Evolutionary conservation across 169 alveolate genomes (phyloP).

Genomic region (Theileria annulata): DNA sequence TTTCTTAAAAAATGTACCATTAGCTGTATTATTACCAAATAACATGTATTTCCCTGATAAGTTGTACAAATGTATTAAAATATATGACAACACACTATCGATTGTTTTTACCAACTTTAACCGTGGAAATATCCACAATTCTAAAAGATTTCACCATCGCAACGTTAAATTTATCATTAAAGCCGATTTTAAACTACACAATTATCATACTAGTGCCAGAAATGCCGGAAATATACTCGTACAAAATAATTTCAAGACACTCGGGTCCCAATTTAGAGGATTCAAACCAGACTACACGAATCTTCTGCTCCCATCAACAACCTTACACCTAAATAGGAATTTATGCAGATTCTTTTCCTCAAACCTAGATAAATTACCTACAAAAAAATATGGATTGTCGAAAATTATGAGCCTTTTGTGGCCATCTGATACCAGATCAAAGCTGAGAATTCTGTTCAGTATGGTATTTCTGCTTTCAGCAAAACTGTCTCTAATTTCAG

Average conservation of each 20-base stretch:
- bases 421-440: slow-evolving; percentile 55
- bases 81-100: neutral
- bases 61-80: neutral
- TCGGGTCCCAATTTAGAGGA: neutral
- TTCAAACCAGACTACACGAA: neutral
- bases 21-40: neutral
- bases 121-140: neutral
- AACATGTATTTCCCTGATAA: neutral
- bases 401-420: slow-evolving; percentile 42
- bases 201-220: neutral
- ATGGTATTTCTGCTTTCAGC: slow-evolving; percentile 39
- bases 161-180: neutral
- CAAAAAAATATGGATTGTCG: neutral
- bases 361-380: slow-evolving; percentile 2
- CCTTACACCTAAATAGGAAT: slow-evolving; percentile 11
- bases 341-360: slow-evolving; percentile 11
- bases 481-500: slow-evolving; percentile 34
- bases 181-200: neutral
- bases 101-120: neutral
- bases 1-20: neutral
- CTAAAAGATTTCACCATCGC: neutral
- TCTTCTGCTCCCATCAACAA: slow-evolving; percentile 7
- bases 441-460: slow-evolving; percentile 42
- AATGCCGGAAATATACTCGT: neutral
- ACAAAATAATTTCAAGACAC: neutral